Percentiles rank a stretch among this genome's conserved stretches.
Evolutionary conservation across 768 basidiomycete genomes (phyloP).

Genomic region (Suillus plorans): DNA sequence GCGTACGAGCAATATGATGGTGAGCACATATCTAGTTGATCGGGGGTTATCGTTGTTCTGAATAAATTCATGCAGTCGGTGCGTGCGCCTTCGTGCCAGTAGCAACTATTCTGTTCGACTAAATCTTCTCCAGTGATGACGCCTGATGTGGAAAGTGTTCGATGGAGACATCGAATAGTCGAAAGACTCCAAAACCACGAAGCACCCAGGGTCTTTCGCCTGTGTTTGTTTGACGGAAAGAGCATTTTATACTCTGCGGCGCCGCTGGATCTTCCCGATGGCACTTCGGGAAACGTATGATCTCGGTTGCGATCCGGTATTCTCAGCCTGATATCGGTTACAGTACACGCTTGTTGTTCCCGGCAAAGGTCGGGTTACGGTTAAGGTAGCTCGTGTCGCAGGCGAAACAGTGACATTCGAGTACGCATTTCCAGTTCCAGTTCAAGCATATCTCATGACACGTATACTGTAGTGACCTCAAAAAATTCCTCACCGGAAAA

Average conservation of each 20-base stretch:
- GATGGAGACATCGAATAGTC: conserved; percentile 30
- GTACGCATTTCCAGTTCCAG: background rate
- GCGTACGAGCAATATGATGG: conserved; percentile 35
- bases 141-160: conserved; percentile 10
- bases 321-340: background rate
- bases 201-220: conserved; percentile 40
- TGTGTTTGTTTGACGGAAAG: conserved; percentile 47
- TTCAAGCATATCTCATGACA: conserved; percentile 1
- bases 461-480: conserved; percentile 24
- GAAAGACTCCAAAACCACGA: conserved; percentile 39
- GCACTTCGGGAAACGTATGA: conserved; percentile 32
- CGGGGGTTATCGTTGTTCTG: background rate
- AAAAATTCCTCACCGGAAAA: conserved; percentile 24
- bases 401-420: conserved; percentile 35
- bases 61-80: conserved; percentile 7
- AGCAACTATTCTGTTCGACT: background rate
- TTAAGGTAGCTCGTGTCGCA: conserved; percentile 38
- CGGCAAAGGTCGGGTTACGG: conserved; percentile 32
- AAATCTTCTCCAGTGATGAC: conserved; percentile 18
- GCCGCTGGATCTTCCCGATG: conserved; percentile 31
- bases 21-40: conserved; percentile 14
- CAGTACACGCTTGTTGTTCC: conserved; percentile 28
- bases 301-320: background rate
- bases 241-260: conserved; percentile 38
- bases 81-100: conserved; percentile 25